Evolutionary conservation across 2,329 filamentous ascomycete species (phyloP).

Genomic region (Aspergillus caelatus): DNA sequence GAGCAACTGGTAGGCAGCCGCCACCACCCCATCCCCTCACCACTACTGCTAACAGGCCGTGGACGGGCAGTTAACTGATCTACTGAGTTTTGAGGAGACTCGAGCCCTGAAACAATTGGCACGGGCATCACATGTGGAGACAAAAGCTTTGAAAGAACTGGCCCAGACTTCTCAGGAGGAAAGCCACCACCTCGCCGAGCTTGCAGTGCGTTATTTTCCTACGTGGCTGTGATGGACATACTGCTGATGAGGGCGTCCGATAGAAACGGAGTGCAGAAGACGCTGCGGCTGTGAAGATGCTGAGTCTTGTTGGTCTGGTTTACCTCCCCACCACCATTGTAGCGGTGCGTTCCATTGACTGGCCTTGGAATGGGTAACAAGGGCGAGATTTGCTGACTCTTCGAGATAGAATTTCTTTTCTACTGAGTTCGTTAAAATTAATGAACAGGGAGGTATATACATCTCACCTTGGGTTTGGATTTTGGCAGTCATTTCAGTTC

Average conservation of each 20-base stretch:
- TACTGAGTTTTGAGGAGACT: conserved; percentile 15
- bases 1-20: conserved; percentile 9
- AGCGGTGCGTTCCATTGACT: conserved; percentile 9
- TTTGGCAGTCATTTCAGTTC: conserved; percentile 12
- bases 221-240: not conserved
- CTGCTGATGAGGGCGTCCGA: not conserved
- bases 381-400: not conserved
- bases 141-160: conserved; percentile 8
- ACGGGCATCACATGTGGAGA: conserved; percentile 8
- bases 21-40: not conserved
- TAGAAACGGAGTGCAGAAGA: conserved; percentile 12
- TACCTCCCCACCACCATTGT: conserved; percentile 18
- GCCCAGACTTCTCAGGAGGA: conserved; percentile 4
- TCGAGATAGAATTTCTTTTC: conserved; percentile 17
- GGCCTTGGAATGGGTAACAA: not conserved
- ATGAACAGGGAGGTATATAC: conserved; percentile 12
- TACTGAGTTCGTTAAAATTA: conserved; percentile 15
- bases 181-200: conserved; percentile 9
- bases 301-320: conserved; percentile 16
- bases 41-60: not conserved
- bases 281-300: conserved; percentile 16
- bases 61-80: conserved; percentile 2
- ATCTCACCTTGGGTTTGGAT: conserved; percentile 17
- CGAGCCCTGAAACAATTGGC: conserved; percentile 9
- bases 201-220: conserved; percentile 11